Conservation (phyloP, 2,329 filamentous ascomycete genomes). For the Penicillium janthinellum region DNA sequence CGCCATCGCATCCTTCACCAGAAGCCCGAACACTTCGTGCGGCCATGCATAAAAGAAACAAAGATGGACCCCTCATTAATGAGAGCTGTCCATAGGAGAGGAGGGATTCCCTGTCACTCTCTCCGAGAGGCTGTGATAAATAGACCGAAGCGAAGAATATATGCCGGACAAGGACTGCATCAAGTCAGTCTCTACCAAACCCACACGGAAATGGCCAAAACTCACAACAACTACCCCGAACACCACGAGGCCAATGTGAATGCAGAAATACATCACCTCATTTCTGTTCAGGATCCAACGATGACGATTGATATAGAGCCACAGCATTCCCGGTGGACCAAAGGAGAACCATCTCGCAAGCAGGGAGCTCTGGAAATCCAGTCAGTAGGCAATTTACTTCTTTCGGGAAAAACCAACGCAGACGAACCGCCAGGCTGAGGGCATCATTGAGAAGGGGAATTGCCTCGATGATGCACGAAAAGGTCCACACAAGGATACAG, state of each 20-base stretch:
- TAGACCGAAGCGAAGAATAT: constrained; percentile 30
- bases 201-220: background rate
- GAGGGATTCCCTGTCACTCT: constrained; percentile 20
- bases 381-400: constrained; percentile 7
- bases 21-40: background rate
- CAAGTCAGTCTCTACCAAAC: background rate
- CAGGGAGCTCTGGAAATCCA: constrained; percentile 47
- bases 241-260: constrained; percentile 18
- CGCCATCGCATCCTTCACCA: background rate
- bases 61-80: constrained; percentile 2
- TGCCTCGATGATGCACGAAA: constrained; percentile 66
- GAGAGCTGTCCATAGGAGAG: constrained; percentile 24
- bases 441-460: constrained; percentile 69
- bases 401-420: background rate
- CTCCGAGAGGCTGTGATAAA: constrained; percentile 16
- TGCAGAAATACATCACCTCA: constrained; percentile 22
- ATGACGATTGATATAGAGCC: constrained; percentile 31
- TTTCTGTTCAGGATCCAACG: constrained; percentile 24
- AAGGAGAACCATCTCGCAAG: constrained; percentile 67
- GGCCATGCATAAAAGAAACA: background rate
- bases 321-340: constrained; percentile 31
- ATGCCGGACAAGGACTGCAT: constrained; percentile 29
- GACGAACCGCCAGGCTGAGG: constrained; percentile 56
- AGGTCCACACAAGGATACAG: constrained; percentile 55
- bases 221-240: constrained; percentile 19